phyloP scores from a whole-genome alignment of 331 rosid genomes.

The Spiraea crenata region DNA sequence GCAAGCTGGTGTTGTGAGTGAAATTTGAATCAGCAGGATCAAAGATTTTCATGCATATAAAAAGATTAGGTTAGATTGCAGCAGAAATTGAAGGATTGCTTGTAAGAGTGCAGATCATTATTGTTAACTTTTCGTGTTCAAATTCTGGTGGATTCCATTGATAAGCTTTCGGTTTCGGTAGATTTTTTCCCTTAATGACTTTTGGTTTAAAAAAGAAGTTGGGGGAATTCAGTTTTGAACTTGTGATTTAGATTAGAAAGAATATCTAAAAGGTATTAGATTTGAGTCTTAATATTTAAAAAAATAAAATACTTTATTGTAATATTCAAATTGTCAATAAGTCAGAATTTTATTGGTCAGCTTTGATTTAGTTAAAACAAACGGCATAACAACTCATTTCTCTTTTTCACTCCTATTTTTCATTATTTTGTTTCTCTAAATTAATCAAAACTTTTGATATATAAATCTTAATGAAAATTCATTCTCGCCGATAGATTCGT shows the following conservation, averaged over 20 bases:
- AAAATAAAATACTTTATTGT: too few species aligned
- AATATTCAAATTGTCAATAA: too few species aligned
- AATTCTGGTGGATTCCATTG: constrained; percentile 5
- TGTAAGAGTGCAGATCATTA: background rate
- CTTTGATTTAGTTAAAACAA: too few species aligned
- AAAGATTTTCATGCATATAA: background rate
- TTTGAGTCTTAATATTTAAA: too few species aligned
- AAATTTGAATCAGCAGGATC: background rate
- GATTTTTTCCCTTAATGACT: constrained; percentile 6
- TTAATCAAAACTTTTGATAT: too few species aligned
- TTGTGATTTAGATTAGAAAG: background rate
- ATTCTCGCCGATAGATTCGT: too few species aligned
- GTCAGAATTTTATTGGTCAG: too few species aligned
- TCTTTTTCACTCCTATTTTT: too few species aligned
- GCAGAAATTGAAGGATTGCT: background rate
- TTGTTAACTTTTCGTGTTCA: background rate
- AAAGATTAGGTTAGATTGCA: background rate
- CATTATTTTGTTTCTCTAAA: too few species aligned
- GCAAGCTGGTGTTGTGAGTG: background rate
- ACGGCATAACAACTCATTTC: too few species aligned
- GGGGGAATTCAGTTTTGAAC: background rate
- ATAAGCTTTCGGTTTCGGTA: background rate
- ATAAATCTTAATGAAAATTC: too few species aligned
- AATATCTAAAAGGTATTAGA: too few species aligned
- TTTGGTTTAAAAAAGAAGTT: constrained; percentile 16